phyloP scores from a whole-genome alignment of 257 asterid species.

The Solanum neorickii region DNA sequence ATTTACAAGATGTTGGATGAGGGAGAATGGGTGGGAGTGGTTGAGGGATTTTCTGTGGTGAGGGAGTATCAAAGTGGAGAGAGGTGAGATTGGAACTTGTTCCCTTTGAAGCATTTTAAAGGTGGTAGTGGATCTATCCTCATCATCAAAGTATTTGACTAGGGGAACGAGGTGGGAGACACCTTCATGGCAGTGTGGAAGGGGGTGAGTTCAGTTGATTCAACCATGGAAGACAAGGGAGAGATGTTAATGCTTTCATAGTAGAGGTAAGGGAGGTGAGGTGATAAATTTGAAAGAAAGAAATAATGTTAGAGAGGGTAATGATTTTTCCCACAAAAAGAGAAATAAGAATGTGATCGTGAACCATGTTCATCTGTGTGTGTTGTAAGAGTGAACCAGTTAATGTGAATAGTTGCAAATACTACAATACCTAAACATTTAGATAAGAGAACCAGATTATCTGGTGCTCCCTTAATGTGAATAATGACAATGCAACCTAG shows the following conservation, averaged over 20 bases:
- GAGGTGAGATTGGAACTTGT: background rate
- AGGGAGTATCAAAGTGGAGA: background rate
- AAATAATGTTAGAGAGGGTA: background rate
- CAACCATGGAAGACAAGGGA: background rate
- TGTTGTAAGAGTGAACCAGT: background rate
- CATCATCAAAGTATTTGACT: background rate
- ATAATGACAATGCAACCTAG: background rate
- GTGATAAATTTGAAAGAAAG: background rate
- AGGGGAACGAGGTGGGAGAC: background rate
- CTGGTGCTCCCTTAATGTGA: background rate
- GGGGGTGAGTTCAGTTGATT: background rate
- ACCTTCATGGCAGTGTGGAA: background rate
- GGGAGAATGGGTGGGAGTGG: background rate
- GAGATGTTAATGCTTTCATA: background rate
- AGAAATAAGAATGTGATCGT: background rate
- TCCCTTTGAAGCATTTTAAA: background rate
- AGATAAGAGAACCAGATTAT: background rate
- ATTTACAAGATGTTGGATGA: background rate
- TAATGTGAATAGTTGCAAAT: background rate
- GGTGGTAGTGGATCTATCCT: background rate
- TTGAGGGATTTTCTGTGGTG: background rate
- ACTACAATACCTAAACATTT: background rate
- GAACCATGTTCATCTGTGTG: background rate
- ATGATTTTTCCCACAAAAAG: background rate
- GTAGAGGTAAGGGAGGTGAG: background rate